These are phyloP conservation scores for Viridothelium virens DNA, from an alignment of 495 filamentous ascomycete species.

Conservation along the genomic window DNA sequence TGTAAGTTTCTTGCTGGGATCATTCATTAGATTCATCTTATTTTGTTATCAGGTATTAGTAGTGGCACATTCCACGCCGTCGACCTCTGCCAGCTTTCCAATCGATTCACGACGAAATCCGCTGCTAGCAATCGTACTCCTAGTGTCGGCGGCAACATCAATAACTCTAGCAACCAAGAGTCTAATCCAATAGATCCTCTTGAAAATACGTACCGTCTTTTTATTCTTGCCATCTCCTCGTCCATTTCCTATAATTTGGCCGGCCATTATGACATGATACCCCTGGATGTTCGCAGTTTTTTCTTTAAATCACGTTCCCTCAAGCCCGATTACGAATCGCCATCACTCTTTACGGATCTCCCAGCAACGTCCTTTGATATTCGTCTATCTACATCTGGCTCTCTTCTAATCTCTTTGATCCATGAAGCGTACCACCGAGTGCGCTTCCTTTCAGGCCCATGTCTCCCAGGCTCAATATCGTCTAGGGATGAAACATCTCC, in stretches of 20 bases:
- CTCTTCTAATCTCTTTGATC: background rate
- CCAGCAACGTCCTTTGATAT: background rate
- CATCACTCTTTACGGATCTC: background rate
- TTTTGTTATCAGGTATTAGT: background rate
- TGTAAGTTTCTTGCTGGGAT: background rate
- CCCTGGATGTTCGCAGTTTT: background rate
- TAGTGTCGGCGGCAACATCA: background rate
- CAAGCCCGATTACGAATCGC: background rate
- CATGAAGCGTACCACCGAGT: background rate
- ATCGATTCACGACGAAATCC: background rate
- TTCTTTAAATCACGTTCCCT: background rate
- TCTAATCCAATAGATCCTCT: background rate
- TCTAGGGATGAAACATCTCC: background rate
- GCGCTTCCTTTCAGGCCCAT: no score
- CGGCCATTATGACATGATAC: conserved; percentile 3
- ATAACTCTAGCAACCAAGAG: background rate
- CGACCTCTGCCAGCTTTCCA: background rate
- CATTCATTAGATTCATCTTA: background rate
- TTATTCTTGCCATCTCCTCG: background rate
- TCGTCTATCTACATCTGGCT: conserved; percentile 2
- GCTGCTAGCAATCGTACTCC: background rate
- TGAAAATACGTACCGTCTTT: background rate
- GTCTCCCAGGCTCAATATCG: no score
- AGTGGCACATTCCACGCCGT: background rate
- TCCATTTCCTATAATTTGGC: background rate